A percentile compares a stretch with the other conserved stretches of the same genome.
Evolutionary conservation across 192 early-diverging fungal genomes (phyloP).

Genomic region (Coemansia sp.): DNA sequence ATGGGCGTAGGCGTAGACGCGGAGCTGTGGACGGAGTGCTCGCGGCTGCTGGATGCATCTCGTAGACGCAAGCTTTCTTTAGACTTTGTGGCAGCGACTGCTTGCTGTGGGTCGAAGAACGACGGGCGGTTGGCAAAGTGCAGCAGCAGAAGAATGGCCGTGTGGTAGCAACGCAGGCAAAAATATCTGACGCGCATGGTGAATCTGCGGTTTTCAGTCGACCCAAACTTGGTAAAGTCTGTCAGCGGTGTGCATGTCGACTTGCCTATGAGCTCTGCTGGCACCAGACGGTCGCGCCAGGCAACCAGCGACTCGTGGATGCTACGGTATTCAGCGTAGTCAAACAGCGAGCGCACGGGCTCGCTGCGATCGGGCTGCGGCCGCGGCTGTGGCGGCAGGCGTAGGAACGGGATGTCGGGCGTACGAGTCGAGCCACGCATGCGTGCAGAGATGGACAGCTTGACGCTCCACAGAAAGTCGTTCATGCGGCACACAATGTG

Average conservation of each 20-base stretch:
- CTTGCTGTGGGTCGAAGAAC: constrained; percentile 18
- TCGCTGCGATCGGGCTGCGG: not conserved
- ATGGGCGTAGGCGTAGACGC: not conserved
- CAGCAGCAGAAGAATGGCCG: constrained; percentile 29
- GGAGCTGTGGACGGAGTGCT: not conserved
- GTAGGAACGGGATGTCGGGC: constrained; percentile 25
- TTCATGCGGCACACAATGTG: constrained; percentile 32
- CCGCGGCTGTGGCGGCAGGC: constrained; percentile 2
- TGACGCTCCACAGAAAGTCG: constrained; percentile 43
- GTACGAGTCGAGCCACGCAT: constrained; percentile 13
- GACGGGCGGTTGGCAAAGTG: constrained; percentile 48
- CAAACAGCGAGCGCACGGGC: constrained; percentile 19
- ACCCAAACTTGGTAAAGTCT: constrained; percentile 21
- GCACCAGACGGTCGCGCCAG: constrained; percentile 33
- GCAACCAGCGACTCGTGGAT: constrained; percentile 20
- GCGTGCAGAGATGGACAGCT: constrained; percentile 14
- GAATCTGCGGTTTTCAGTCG: constrained; percentile 34
- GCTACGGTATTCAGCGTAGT: constrained; percentile 32
- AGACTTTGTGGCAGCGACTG: not conserved
- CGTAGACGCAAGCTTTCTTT: not conserved
- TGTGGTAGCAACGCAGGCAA: constrained; percentile 40
- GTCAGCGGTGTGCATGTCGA: constrained; percentile 9
- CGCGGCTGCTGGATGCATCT: not conserved
- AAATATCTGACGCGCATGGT: constrained; percentile 47
- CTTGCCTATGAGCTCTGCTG: constrained; percentile 22